Percentiles rank a stretch among this genome's conserved stretches.
phyloP scores from a whole-genome alignment of 1,284 basidiomycete genomes.

The Naganishia cerealis region DNA sequence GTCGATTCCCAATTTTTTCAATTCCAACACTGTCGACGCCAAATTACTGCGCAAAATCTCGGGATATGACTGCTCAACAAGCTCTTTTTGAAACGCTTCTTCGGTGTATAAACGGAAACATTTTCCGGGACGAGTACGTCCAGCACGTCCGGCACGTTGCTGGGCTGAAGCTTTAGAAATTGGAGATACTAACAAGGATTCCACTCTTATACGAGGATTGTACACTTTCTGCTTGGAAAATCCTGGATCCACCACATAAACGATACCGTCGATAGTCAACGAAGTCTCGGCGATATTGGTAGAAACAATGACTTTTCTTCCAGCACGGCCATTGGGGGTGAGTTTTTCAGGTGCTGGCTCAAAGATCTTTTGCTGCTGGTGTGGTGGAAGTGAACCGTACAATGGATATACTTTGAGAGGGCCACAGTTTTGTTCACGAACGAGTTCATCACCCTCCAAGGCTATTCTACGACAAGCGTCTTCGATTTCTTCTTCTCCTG shows the following conservation, averaged over 20 bases:
- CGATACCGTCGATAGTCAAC: constrained; percentile 96
- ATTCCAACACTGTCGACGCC: constrained; percentile 88
- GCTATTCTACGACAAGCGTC: constrained; percentile 93
- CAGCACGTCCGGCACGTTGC: constrained; percentile 93
- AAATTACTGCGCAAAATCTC: constrained; percentile 91
- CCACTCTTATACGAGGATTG: constrained; percentile 93
- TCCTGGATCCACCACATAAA: constrained; percentile 97
- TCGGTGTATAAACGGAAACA: constrained; percentile 97
- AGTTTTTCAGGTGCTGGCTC: constrained; percentile 73
- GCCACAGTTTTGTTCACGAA: constrained; percentile 72
- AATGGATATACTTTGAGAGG: constrained; percentile 85
- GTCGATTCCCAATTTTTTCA: constrained; percentile 91
- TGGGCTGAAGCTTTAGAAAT: constrained; percentile 96
- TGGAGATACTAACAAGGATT: constrained; percentile 87
- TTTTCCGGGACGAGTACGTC: constrained; percentile 92
- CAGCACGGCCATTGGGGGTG: constrained; percentile 69
- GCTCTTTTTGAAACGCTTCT: constrained; percentile 90
- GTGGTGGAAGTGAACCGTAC: constrained; percentile 88
- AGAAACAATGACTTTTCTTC: constrained; percentile 89
- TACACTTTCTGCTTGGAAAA: constrained; percentile 98
- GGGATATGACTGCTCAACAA: constrained; percentile 95
- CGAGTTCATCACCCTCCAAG: constrained; percentile 79
- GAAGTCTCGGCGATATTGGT: constrained; percentile 99
- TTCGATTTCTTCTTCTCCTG: constrained; percentile 98
- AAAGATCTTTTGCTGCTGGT: constrained; percentile 94